phyloP scores from a whole-genome alignment of 2,329 filamentous ascomycete genomes.

The Westerdykella ornata region DNA sequence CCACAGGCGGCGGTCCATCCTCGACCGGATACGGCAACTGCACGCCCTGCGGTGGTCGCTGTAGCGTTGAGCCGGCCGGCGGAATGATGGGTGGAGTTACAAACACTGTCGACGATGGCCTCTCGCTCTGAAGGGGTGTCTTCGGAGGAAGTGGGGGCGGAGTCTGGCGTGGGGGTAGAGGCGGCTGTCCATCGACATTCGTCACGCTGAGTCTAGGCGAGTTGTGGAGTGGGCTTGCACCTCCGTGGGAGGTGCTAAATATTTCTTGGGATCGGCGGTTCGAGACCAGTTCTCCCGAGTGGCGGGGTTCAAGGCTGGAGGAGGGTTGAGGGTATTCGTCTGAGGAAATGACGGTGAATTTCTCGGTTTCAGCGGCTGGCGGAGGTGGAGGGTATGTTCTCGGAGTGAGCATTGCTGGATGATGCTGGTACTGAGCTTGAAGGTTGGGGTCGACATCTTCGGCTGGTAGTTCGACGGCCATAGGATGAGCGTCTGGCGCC shows the following conservation, averaged over 20 bases:
- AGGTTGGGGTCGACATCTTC: slow-evolving; percentile 42
- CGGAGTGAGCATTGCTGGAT: slow-evolving; percentile 23
- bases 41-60: slow-evolving; percentile 29
- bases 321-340: slow-evolving; percentile 50
- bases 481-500: slow-evolving; percentile 38
- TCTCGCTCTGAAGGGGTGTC: slow-evolving; percentile 32
- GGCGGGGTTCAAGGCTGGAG: slow-evolving; percentile 22
- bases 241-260: slow-evolving; percentile 12
- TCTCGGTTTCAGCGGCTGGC: slow-evolving; percentile 39
- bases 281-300: slow-evolving; percentile 61
- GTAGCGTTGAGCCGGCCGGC: slow-evolving; percentile 16
- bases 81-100: slow-evolving; percentile 23
- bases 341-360: slow-evolving; percentile 51
- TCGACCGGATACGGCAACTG: slow-evolving; percentile 71
- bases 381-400: slow-evolving; percentile 27
- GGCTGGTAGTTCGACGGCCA: slow-evolving; percentile 55
- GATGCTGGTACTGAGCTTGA: slow-evolving; percentile 3
- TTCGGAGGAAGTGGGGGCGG: slow-evolving; percentile 38
- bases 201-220: slow-evolving; percentile 26
- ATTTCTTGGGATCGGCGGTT: slow-evolving; percentile 30
- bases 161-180: slow-evolving; percentile 27
- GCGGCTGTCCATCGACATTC: slow-evolving; percentile 14
- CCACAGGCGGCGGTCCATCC: slow-evolving; percentile 72
- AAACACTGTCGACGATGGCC: too few relatives aligned
- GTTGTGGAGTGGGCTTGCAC: slow-evolving; percentile 17